A percentile compares a stretch with the other conserved stretches of the same genome.
phyloP scores from a whole-genome alignment of 306 rosid genomes.

The Sechiopsis laciniata region DNA sequence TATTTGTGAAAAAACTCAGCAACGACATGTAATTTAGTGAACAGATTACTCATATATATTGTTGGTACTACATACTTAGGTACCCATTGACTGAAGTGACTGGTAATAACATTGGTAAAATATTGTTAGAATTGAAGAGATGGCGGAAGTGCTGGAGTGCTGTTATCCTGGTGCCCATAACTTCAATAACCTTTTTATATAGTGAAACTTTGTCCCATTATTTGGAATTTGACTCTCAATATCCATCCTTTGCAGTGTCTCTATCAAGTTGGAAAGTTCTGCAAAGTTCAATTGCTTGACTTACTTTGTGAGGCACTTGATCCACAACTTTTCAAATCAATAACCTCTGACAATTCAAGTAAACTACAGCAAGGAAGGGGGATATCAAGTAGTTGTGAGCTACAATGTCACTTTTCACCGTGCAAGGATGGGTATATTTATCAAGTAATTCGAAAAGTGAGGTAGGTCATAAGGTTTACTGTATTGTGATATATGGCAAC shows the following conservation, averaged over 20 bases:
- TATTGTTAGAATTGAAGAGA: constrained; percentile 49
- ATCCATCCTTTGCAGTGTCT: constrained; percentile 59
- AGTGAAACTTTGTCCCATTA: background rate
- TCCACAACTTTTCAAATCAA: constrained; percentile 45
- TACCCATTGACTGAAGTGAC: constrained; percentile 44
- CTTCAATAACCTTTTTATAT: constrained; percentile 12
- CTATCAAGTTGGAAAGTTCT: constrained; percentile 66
- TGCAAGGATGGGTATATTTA: constrained; percentile 41
- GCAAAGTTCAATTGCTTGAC: constrained; percentile 57
- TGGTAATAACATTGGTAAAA: constrained; percentile 40
- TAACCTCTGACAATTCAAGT: constrained; percentile 32
- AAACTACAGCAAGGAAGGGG: constrained; percentile 35
- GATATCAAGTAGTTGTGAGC: constrained; percentile 34
- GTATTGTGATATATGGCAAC: background rate
- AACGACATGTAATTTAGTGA: constrained; percentile 1
- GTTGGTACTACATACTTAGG: constrained; percentile 34
- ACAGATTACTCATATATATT: constrained; percentile 19
- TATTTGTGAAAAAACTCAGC: constrained; percentile 23
- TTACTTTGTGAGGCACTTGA: constrained; percentile 70
- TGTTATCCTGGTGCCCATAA: constrained; percentile 51
- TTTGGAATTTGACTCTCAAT: constrained; percentile 15
- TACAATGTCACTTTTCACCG: constrained; percentile 36
- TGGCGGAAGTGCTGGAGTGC: constrained; percentile 61
- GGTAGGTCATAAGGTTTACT: constrained; percentile 38
- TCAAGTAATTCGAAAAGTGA: constrained; percentile 54